phyloP scores from a whole-genome alignment of 2,329 filamentous ascomycete species.

The Ophiostoma triangulosporum region DNA sequence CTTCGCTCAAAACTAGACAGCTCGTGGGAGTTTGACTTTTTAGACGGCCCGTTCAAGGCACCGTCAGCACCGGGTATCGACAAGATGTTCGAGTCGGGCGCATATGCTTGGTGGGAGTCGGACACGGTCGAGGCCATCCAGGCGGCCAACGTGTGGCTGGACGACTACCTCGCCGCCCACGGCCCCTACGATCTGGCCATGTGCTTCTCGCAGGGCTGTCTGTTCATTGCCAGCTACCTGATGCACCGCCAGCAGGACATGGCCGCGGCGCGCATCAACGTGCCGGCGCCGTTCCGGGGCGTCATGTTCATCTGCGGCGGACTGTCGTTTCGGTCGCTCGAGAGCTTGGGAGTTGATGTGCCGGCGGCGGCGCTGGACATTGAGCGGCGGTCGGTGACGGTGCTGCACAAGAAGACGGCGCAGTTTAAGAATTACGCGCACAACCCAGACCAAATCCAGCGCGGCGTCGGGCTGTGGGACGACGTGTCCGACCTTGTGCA shows the following conservation, averaged over 20 bases:
- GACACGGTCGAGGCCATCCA: constrained; percentile 20
- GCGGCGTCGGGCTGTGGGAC: constrained; percentile 23
- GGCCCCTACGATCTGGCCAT: constrained; percentile 24
- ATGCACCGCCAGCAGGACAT: constrained; percentile 24
- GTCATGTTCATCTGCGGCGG: constrained; percentile 28
- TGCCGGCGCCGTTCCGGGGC: constrained; percentile 23
- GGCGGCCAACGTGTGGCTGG: constrained; percentile 23
- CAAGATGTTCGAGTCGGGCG: constrained; percentile 18
- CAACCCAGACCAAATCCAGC: constrained; percentile 18
- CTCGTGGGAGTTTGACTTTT: constrained; percentile 22
- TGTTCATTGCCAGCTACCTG: constrained; percentile 26
- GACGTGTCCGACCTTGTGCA: constrained; percentile 21
- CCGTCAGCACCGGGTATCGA: constrained; percentile 22
- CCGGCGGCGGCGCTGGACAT: constrained; percentile 20
- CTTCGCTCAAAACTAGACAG: constrained; percentile 22
- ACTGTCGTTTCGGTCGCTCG: constrained; percentile 22
- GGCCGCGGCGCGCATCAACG: constrained; percentile 2
- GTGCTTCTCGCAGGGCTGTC: constrained; percentile 27
- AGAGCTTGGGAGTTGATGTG: constrained; percentile 23
- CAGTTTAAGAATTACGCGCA: constrained; percentile 16
- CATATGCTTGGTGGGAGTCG: constrained; percentile 21
- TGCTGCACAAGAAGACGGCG: constrained; percentile 18
- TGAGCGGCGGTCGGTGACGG: constrained; percentile 16
- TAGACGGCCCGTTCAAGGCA: constrained; percentile 21
- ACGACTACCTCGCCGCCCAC: constrained; percentile 20